Evolutionary conservation across 73 alveolate genomes (phyloP).

Genomic region (Halteria grandinella): DNA sequence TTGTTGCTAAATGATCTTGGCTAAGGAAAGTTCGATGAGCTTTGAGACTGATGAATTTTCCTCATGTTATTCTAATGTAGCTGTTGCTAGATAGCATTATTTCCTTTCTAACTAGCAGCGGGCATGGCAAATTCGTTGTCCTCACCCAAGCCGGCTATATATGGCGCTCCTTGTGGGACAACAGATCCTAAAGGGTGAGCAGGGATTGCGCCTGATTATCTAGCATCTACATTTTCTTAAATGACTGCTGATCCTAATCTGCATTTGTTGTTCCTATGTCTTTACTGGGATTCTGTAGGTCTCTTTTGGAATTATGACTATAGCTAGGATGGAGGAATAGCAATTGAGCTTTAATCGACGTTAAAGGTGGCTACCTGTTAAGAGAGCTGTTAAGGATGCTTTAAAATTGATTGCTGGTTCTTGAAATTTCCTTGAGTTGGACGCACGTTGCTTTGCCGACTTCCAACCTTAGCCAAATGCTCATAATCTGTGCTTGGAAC

Average conservation of each 20-base stretch:
- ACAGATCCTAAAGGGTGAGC: too few relatives aligned
- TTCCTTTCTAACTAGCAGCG: too few relatives aligned
- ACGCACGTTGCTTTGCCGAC: constrained; percentile 25
- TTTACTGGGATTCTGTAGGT: constrained; percentile 29
- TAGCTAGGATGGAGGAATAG: not conserved
- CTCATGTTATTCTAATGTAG: too few relatives aligned
- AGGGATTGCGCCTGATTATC: too few relatives aligned
- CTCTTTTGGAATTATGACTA: not conserved
- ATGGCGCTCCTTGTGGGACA: too few relatives aligned
- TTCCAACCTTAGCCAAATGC: constrained; percentile 9
- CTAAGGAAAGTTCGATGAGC: constrained; percentile 26
- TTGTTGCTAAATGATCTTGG: constrained; percentile 25
- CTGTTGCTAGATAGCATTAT: too few relatives aligned
- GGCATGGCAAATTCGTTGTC: too few relatives aligned
- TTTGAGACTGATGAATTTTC: constrained; percentile 7
- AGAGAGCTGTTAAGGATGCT: not conserved
- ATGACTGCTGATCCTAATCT: not conserved
- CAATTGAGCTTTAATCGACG: not conserved
- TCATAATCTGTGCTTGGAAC: constrained; percentile 1
- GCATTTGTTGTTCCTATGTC: not conserved
- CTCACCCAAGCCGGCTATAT: too few relatives aligned
- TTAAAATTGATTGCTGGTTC: not conserved
- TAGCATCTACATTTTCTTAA: not conserved
- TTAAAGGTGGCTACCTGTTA: too few relatives aligned
- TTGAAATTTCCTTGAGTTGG: constrained; percentile 17